Conservation (phyloP, 441 rosid genomes). For the Cnidoscolus chayamansa region DNA sequence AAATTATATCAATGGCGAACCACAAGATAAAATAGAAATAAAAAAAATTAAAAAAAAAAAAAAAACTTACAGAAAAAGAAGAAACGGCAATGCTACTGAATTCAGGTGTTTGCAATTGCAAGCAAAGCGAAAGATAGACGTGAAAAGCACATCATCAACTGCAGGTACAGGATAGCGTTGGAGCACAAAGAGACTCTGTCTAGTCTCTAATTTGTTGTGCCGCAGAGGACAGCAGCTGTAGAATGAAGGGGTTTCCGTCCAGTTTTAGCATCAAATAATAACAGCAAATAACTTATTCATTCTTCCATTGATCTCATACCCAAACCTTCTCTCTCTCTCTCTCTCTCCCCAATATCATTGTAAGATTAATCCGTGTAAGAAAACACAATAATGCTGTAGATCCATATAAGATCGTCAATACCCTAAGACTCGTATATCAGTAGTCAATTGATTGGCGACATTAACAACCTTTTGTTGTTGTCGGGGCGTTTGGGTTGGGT, state of each 20-base stretch:
- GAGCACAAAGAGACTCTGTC: not conserved
- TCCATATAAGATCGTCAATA: too few relatives aligned
- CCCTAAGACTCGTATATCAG: too few relatives aligned
- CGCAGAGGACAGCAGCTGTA: not conserved
- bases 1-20: too few relatives aligned
- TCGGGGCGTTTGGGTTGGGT: too few relatives aligned
- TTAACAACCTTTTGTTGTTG: too few relatives aligned
- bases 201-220: not conserved
- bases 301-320: not conserved
- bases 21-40: not conserved
- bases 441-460: too few relatives aligned
- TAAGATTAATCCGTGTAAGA: not conserved
- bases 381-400: too few relatives aligned
- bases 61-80: not conserved
- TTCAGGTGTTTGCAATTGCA: not conserved
- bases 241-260: constrained; percentile 4
- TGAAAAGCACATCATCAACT: not conserved
- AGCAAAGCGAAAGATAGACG: not conserved
- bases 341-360: not conserved
- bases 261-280: not conserved
- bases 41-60: not conserved
- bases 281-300: not conserved
- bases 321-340: not conserved
- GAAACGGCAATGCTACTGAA: not conserved
- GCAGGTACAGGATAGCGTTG: not conserved